Evolutionary conservation across 768 basidiomycete species (phyloP), one percentile per base, ranked within the genome.

Genomic region (Serendipita vermifera): DNA sequence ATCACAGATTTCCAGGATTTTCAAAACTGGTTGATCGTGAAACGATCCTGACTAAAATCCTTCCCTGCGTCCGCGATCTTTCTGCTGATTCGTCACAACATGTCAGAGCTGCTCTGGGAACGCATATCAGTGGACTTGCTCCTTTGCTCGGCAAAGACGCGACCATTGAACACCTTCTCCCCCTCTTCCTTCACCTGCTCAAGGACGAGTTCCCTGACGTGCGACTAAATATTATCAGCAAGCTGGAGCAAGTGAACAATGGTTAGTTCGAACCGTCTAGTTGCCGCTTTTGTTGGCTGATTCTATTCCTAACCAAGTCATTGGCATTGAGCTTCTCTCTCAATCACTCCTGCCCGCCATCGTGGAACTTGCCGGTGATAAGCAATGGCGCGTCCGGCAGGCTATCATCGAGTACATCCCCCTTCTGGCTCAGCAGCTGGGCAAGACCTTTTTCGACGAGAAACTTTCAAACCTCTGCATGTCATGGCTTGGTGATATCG

Each of bases 401-500:
- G 96, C 96, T 5, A 98, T 99, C 73, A 99, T 99, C 70, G 96
- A 98, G 70, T 97, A 99, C 72, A 87, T 99, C 63, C 96, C 96
- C n/a, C 80, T 98, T 20, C 84, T 99, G 41, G 93, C 96, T 38
- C 92, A 85, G n/a, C 96, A 99, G 67, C 79, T 99, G 57, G 96
- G 96, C 55, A 89, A 89, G 63, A 76, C 84, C 26, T 98, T 98
- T 73, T 99, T 99, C 68, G 93, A 99, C 69, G 96, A 98, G 64
- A 90, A 94, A 68, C 80, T 99, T 39, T 89, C 87, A 26, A 91
- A 87, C 64, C 75, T 99, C 27, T 99, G 96, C 75, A 96, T 99
- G 93, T 89, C 88, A 5, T 99, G 96, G 96, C 70, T 99, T 60
- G 93, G 93, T 5, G 96, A 99, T 69, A 96, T 88, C 32, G 96